Percentiles rank a stretch among this genome's conserved stretches.
Conservation (phyloP, 2,329 filamentous ascomycete genomes). For the Colletotrichum sp. region DNA sequence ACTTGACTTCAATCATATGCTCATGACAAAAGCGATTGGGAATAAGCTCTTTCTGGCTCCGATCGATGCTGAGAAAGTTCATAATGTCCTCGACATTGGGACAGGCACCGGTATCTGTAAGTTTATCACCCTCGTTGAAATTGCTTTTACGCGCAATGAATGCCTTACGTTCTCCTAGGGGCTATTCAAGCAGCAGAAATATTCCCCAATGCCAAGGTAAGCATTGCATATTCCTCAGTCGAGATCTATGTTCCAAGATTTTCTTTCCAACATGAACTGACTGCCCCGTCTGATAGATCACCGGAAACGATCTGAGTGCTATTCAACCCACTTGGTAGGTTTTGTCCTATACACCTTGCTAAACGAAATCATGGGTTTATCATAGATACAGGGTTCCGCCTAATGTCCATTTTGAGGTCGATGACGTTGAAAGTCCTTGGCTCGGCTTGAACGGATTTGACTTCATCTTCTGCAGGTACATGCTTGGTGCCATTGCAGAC, state of each 20-base stretch:
- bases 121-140: neutral
- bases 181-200: neutral
- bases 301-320: neutral
- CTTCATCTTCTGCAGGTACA: slow-evolving; percentile 30
- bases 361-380: neutral
- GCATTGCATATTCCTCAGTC: fast-evolving
- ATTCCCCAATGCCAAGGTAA: neutral
- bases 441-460: slow-evolving; percentile 30
- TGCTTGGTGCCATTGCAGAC: neutral
- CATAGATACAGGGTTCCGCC: neutral
- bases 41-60: neutral
- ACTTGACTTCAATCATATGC: neutral
- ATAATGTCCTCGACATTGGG: neutral
- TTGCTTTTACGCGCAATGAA: neutral
- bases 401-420: neutral
- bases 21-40: neutral
- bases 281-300: neutral
- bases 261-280: neutral
- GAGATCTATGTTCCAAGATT: neutral
- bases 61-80: neutral
- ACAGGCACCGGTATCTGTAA: neutral
- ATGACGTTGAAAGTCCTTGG: slow-evolving; percentile 61
- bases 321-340: neutral
- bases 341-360: neutral
- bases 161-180: neutral